Evolutionary conservation across 208 protist species (phyloP).

Genomic region (Leishmania lainsoni): DNA sequence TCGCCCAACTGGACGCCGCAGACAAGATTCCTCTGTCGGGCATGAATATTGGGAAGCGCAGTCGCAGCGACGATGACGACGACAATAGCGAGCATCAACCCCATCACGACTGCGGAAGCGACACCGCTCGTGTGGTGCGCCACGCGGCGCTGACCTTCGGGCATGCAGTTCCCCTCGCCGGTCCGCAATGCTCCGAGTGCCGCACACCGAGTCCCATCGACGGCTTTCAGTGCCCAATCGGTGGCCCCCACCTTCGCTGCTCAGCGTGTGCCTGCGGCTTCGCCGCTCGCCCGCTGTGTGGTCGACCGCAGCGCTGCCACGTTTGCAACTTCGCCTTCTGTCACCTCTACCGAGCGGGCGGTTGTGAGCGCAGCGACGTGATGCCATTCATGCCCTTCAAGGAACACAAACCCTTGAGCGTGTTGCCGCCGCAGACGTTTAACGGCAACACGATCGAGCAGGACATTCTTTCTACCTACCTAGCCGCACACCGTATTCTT

Average conservation of each 20-base stretch:
- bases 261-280: conserved; percentile 48
- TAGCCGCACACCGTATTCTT: conserved; percentile 39
- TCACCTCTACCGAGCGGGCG: conserved; percentile 70
- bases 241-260: conserved; percentile 60
- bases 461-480: conserved; percentile 67
- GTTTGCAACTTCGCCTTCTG: conserved; percentile 80
- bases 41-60: conserved; percentile 40
- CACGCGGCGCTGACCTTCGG: conserved; percentile 10
- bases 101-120: conserved; percentile 14
- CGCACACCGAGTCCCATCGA: conserved; percentile 50
- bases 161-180: conserved; percentile 12
- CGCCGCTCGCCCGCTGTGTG: conserved; percentile 74
- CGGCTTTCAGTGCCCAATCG: conserved; percentile 62
- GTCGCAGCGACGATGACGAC: conserved; percentile 26
- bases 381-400: conserved; percentile 27
- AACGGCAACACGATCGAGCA: conserved; percentile 76
- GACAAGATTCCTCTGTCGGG: conserved; percentile 68
- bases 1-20: conserved; percentile 38
- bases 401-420: conserved; percentile 12
- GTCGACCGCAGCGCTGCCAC: conserved; percentile 74
- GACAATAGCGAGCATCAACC: conserved; percentile 1
- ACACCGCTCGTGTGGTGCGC: background rate
- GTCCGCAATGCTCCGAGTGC: conserved; percentile 58
- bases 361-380: conserved; percentile 21
- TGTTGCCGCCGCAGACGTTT: conserved; percentile 59